phyloP scores from a whole-genome alignment of 2,329 filamentous ascomycete genomes.

The Neofusicoccum sp. region DNA sequence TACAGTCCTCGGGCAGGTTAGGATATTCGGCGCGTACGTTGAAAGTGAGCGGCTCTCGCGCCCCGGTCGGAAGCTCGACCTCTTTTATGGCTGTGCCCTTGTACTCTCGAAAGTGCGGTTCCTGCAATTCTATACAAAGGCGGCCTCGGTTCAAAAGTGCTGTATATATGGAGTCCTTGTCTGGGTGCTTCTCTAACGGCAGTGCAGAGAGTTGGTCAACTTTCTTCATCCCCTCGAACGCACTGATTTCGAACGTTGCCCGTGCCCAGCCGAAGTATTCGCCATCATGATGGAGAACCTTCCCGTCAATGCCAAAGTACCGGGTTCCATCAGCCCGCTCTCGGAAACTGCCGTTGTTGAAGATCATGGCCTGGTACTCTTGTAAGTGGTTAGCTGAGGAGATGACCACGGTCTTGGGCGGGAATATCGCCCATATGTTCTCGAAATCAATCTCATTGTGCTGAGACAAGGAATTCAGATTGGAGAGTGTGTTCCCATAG shows the following conservation, averaged over 20 bases:
- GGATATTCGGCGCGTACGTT: background rate
- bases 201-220: conserved; percentile 19
- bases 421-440: conserved; percentile 23
- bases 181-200: conserved; percentile 19
- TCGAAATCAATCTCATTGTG: conserved; percentile 23
- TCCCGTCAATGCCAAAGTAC: conserved; percentile 12
- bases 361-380: conserved; percentile 19
- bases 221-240: conserved; percentile 21
- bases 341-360: conserved; percentile 16
- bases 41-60: background rate
- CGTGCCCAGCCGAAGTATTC: conserved; percentile 20
- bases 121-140: background rate
- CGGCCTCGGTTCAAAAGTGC: background rate
- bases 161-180: conserved; percentile 1
- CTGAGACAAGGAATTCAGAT: conserved; percentile 5
- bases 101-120: conserved; percentile 5
- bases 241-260: conserved; percentile 10
- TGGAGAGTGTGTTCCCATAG: conserved; percentile 17
- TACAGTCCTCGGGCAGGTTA: background rate
- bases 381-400: conserved; percentile 11
- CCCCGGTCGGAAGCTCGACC: background rate
- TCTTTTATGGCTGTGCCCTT: conserved; percentile 14
- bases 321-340: conserved; percentile 1
- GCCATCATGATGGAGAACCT: conserved; percentile 20
- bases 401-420: conserved; percentile 20